Conservation (phyloP, 179 eudicot genomes). For the Beta corolliflora region DNA sequence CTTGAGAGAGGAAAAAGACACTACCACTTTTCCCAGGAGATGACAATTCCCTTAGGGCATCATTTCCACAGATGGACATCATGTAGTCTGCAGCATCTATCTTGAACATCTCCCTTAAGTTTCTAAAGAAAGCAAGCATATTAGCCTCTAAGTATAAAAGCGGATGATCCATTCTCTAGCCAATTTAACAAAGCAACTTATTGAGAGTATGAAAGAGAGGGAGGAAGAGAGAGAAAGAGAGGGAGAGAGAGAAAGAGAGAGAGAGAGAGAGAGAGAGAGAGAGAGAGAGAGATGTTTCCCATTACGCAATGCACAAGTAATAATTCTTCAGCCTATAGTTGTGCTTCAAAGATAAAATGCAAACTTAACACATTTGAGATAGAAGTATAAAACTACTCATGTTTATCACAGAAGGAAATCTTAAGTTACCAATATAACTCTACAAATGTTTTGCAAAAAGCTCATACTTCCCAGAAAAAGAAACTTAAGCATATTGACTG, state of each 20-base stretch:
- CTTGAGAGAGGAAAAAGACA: slow-evolving; percentile 94
- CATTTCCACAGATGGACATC: slow-evolving; percentile 99
- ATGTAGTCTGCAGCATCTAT: slow-evolving; percentile 98
- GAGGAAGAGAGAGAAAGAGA: neutral
- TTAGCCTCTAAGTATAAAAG: slow-evolving; percentile 8
- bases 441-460: neutral
- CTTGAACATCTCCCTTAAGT: slow-evolving; percentile 93
- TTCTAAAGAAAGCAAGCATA: slow-evolving; percentile 42
- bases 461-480: neutral
- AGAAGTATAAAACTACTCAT: neutral
- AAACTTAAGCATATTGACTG: neutral
- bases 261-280: neutral
- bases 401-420: neutral
- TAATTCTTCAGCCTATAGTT: neutral
- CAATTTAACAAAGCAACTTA: neutral
- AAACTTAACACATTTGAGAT: neutral
- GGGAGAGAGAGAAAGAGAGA: too few relatives aligned
- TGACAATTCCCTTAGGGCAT: slow-evolving; percentile 86
- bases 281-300: neutral
- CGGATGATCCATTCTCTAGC: neutral
- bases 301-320: neutral
- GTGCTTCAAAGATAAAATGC: neutral
- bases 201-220: neutral
- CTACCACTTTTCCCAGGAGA: slow-evolving; percentile 99
- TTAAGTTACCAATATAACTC: neutral